Evolutionary conservation across 345 rosid genomes (phyloP), one percentile per base, ranked within the genome.

Genomic region (Eucalyptus fibrosa): DNA sequence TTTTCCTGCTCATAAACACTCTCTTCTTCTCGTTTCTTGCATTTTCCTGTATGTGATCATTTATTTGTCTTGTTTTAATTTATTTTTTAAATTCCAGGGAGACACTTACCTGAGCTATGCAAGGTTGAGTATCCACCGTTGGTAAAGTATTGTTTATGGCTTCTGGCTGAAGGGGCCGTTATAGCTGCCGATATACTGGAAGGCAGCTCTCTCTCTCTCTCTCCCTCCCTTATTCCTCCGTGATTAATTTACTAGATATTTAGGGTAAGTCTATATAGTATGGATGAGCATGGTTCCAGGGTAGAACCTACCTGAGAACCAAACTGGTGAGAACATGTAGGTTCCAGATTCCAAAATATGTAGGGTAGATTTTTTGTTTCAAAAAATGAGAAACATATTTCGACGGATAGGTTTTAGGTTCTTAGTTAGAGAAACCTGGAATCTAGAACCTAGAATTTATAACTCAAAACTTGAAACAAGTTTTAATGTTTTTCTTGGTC

Each of bases 91-190:
- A 11, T 1, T 69, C 4, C 23, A 69, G 44, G 81, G 17, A 94
- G 92, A 82, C 97, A 96, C 83, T 67, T 96, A 18, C 85, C 97
- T 14, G 97, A 96, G 86, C 42, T 94, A 13, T 96, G 97, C 91
- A 94, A 91, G 88, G 93, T 34, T 69, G 87, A 86, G 47, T 86
- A 86, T 45, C 65, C 83, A 30, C 19, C 37, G 3, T 44, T 62
- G 13, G 69, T 87, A 3, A 87, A 44, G 51, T 40, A 59, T 5
- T 59, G 80, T 30, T 44, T 87, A 28, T 87, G 88, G 88, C 51
- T 87, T 19, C 40, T 87, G 21, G 32, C 77, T 34, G 88, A 87
- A 60, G 21, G 16, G 24, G 88, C 88, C 32, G 80, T 87, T 51
- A 60, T 87, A 59, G 69, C 65, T 30, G 88, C 81, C 18, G 77